phyloP scores from a whole-genome alignment of 192 early-diverging fungal genomes.

The Lobosporangium transversale region DNA sequence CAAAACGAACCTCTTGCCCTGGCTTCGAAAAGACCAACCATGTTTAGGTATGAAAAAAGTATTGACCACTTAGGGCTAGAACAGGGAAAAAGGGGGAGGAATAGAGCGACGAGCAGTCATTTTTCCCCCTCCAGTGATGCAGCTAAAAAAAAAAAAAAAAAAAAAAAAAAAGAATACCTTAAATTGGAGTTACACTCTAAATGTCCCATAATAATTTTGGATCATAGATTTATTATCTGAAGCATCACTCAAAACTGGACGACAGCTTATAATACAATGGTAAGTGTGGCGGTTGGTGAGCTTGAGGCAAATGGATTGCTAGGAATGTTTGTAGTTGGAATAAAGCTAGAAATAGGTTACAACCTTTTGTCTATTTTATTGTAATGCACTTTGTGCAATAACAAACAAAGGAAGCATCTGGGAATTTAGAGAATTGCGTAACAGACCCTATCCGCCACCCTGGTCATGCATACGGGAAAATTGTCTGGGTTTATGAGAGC shows the following conservation, averaged over 20 bases:
- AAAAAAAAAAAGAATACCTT: no score
- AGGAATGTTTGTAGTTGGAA: no score
- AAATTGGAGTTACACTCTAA: not conserved
- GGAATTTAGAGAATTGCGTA: no score
- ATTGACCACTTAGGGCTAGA: not conserved
- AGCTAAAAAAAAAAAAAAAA: not conserved
- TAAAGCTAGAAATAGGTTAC: no score
- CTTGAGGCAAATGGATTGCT: no score
- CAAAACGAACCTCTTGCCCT: slow-evolving; percentile 48
- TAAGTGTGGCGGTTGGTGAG: not conserved
- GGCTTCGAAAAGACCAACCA: slow-evolving; percentile 49
- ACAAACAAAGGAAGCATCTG: no score
- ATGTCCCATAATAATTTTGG: not conserved
- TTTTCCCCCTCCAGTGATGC: not conserved
- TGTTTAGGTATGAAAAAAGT: slow-evolving; percentile 22
- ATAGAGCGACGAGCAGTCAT: no score
- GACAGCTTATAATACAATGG: slow-evolving; percentile 52
- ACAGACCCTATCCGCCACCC: no score
- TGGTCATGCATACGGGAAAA: no score
- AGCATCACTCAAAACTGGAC: slow-evolving; percentile 38
- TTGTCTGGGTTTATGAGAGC: no score
- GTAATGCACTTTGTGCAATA: no score
- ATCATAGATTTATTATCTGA: slow-evolving; percentile 42
- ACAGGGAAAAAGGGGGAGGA: not conserved
- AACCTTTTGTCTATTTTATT: no score